Conservation (phyloP, 768 basidiomycete species). For the Hericium erinaceus region DNA sequence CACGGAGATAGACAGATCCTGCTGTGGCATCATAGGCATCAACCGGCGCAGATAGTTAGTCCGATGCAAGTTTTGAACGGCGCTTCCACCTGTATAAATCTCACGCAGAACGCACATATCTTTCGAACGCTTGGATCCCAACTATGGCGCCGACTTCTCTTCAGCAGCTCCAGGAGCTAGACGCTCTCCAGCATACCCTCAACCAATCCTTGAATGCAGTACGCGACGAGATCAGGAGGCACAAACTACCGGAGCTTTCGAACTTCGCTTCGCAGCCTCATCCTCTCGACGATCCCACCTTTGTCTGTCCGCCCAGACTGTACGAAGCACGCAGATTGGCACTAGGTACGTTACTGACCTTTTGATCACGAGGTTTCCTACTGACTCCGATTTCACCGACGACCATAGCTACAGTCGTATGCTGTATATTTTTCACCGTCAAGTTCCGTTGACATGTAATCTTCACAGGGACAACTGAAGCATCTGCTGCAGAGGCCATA, state of each 20-base stretch:
- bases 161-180: background rate
- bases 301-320: background rate
- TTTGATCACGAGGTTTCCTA: background rate
- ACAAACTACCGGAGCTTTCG: slow-evolving; percentile 1
- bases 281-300: slow-evolving; percentile 1
- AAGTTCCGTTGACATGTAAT: background rate
- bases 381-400: background rate
- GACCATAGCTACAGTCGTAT: slow-evolving; percentile 4
- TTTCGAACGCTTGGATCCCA: background rate
- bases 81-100: background rate
- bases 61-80: background rate
- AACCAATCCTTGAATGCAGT: slow-evolving; percentile 14
- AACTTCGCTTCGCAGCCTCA: slow-evolving; percentile 1
- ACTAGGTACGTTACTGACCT: background rate
- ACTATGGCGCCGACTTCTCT: background rate
- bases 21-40: too few species aligned
- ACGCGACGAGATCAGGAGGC: slow-evolving; percentile 1
- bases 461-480: slow-evolving; percentile 12
- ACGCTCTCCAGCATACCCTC: slow-evolving; percentile 13
- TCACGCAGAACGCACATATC: background rate
- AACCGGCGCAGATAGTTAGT: background rate
- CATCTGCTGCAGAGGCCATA: slow-evolving; percentile 13
- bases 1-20: background rate
- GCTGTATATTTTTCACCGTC: background rate
- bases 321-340: slow-evolving; percentile 3